A percentile compares a stretch with the other conserved stretches of the same genome.
These are phyloP conservation scores for Diaporthe sp. DNA, from an alignment of 2,329 filamentous ascomycete genomes.

Conservation along the genomic window DNA sequence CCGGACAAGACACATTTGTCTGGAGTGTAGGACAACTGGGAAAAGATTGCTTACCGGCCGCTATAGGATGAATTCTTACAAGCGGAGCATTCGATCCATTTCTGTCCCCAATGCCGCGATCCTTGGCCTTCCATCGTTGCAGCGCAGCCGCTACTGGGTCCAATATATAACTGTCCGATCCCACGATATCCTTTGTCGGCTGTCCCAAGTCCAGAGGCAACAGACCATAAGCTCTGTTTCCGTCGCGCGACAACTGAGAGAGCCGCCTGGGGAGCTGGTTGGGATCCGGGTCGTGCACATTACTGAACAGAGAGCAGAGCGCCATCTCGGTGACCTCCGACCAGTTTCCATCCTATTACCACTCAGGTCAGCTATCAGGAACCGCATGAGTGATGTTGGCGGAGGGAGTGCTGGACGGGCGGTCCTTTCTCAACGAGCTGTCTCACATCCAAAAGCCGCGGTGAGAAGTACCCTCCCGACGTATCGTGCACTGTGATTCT, in stretches of 20 bases:
- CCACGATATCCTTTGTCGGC: background rate
- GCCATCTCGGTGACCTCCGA: slow-evolving; percentile 29
- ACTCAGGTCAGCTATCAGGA: background rate
- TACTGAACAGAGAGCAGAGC: slow-evolving; percentile 11
- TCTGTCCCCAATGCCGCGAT: background rate
- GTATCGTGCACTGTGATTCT: background rate
- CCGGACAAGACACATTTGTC: background rate
- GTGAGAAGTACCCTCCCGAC: background rate
- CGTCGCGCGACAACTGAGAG: background rate
- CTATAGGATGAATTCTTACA: slow-evolving; percentile 7
- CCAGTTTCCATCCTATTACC: slow-evolving; percentile 2
- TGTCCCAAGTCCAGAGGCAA: background rate
- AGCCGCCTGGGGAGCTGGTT: background rate
- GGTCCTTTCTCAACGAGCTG: background rate
- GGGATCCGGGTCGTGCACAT: background rate
- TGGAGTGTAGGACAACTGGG: background rate
- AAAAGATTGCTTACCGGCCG: background rate
- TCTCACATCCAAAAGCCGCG: background rate
- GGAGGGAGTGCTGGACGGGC: background rate
- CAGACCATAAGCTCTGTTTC: background rate
- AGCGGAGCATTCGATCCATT: slow-evolving; percentile 12
- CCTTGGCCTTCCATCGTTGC: background rate
- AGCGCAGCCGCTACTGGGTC: background rate
- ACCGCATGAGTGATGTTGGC: background rate
- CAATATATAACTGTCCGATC: background rate